Conservation (phyloP, 2,329 filamentous ascomycete genomes). For the Mariannaea sp. region DNA sequence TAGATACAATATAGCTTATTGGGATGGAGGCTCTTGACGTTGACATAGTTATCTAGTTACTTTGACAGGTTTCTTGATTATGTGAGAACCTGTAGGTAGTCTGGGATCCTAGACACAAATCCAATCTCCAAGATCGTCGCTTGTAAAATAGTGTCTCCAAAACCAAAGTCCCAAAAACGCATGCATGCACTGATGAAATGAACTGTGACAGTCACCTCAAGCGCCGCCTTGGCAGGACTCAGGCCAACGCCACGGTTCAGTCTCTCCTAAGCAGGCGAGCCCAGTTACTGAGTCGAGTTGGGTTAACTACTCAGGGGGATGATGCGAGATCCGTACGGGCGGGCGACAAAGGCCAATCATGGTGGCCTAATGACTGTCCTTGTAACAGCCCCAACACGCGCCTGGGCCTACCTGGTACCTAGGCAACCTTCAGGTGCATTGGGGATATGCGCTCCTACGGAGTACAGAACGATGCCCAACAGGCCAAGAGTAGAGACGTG, state of each 20-base stretch:
- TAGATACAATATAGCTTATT: too few relatives aligned
- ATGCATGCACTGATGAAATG: conserved; percentile 6
- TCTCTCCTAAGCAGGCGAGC: conserved; percentile 30
- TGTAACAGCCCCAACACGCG: too few relatives aligned
- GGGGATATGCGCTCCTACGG: neutral
- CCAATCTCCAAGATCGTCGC: neutral
- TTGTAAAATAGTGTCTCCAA: conserved; percentile 3
- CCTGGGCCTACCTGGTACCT: too few relatives aligned
- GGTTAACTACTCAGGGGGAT: conserved; percentile 15
- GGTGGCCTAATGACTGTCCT: too few relatives aligned
- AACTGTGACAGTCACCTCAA: conserved; percentile 10
- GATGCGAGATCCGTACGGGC: too few relatives aligned
- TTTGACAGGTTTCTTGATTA: too few relatives aligned
- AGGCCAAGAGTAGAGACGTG: too few relatives aligned
- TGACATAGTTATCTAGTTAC: too few relatives aligned
- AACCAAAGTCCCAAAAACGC: conserved; percentile 12
- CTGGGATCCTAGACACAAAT: too few relatives aligned
- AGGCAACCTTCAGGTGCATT: neutral
- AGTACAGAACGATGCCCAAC: neutral
- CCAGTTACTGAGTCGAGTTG: conserved; percentile 31
- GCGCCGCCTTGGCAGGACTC: conserved; percentile 1
- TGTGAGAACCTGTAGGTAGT: too few relatives aligned
- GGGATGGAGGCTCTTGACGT: too few relatives aligned
- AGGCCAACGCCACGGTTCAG: conserved; percentile 1
- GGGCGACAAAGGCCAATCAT: too few relatives aligned